phyloP scores from a whole-genome alignment of 2,329 filamentous ascomycete genomes.

The Hymenotorrendiella dingleyae region DNA sequence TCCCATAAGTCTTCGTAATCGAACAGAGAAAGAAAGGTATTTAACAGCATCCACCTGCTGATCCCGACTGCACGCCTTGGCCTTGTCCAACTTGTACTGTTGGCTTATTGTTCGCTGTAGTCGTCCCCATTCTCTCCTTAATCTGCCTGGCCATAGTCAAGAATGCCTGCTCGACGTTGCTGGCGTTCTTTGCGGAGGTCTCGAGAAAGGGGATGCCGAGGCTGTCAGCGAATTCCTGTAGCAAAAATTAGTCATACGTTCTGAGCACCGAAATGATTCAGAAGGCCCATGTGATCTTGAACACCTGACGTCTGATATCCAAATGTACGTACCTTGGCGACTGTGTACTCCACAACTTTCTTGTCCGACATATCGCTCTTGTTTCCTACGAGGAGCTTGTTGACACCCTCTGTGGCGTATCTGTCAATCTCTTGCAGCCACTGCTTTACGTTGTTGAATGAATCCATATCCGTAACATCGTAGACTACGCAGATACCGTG shows the following conservation, averaged over 20 bases:
- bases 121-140: conserved; percentile 99
- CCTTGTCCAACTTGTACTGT: conserved; percentile 94
- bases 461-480: conserved; percentile 99
- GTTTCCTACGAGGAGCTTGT: conserved; percentile 99
- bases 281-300: conserved; percentile 13
- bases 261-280: conserved; percentile 4
- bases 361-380: conserved; percentile 99
- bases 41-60: conserved; percentile 88
- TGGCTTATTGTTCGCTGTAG: conserved; percentile 93
- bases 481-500: conserved; percentile 99
- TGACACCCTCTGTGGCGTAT: conserved; percentile 97
- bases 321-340: conserved; percentile 75
- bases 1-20: conserved; percentile 20
- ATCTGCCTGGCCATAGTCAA: conserved; percentile 99
- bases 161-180: conserved; percentile 99
- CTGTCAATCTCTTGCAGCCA: conserved; percentile 99
- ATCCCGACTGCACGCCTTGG: conserved; percentile 84
- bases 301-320: conserved; percentile 24
- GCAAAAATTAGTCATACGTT: conserved; percentile 14
- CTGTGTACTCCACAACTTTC: conserved; percentile 99
- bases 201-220: conserved; percentile 98
- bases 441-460: conserved; percentile 99
- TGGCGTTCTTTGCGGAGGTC: conserved; percentile 98
- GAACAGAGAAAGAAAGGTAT: conserved; percentile 27
- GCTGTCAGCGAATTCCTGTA: conserved; percentile 95